Evolutionary conservation across 208 protist genomes (phyloP).

Genomic region (Tritrichomonas foetus): DNA sequence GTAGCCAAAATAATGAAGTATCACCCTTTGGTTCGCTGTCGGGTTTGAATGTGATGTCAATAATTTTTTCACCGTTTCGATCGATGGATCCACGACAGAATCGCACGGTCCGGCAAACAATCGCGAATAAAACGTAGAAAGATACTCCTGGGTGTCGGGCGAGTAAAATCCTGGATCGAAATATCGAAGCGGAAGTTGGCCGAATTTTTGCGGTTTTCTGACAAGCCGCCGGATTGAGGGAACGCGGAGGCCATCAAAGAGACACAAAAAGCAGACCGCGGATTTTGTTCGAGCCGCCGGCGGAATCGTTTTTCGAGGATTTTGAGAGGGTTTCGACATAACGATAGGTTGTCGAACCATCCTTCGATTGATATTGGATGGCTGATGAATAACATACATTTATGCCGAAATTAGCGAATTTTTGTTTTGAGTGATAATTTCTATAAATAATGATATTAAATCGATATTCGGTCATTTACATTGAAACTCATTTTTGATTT

Average conservation of each 20-base stretch:
- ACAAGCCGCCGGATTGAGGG: background rate
- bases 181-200: background rate
- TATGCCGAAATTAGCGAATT: too few species aligned
- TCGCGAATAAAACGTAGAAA: background rate
- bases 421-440: too few species aligned
- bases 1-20: background rate
- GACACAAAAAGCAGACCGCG: background rate
- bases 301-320: too few species aligned
- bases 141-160: background rate
- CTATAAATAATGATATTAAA: too few species aligned
- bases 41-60: background rate
- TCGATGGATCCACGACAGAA: background rate
- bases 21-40: background rate
- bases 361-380: too few species aligned
- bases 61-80: background rate
- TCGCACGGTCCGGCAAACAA: background rate
- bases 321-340: too few species aligned
- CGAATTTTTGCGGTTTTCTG: background rate
- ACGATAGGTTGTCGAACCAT: too few species aligned
- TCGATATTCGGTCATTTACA: too few species aligned
- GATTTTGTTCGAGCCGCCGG: background rate
- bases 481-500: too few species aligned
- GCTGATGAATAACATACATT: too few species aligned
- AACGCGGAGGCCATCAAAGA: background rate
- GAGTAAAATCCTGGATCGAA: slow-evolving; percentile 9